Evolutionary conservation across 768 basidiomycete species (phyloP).

Genomic region (Leccinum longicurvipes): DNA sequence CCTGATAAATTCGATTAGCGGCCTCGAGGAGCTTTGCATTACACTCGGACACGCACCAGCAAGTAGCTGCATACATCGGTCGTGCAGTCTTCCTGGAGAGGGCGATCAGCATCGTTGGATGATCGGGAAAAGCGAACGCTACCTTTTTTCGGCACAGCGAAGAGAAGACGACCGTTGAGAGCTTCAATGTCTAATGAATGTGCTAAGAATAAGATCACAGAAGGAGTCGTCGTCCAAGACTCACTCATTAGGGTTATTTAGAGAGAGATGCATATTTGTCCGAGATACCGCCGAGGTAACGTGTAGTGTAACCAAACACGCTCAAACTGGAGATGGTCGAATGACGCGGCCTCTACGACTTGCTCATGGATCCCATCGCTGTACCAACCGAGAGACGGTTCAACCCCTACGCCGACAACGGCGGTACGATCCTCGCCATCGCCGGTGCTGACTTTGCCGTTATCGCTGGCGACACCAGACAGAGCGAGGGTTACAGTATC

Average conservation of each 20-base stretch:
- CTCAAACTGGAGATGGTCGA: background rate
- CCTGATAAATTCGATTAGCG: slow-evolving; percentile 41
- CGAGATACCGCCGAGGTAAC: too few species aligned
- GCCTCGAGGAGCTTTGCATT: background rate
- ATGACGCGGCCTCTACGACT: background rate
- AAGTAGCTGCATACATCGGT: slow-evolving; percentile 83
- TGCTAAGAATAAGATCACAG: background rate
- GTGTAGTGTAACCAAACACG: background rate
- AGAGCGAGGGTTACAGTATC: slow-evolving; percentile 96
- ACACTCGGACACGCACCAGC: slow-evolving; percentile 50
- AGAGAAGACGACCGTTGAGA: slow-evolving; percentile 81
- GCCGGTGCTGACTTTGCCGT: slow-evolving; percentile 92
- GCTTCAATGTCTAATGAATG: slow-evolving; percentile 57
- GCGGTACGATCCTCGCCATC: slow-evolving; percentile 94
- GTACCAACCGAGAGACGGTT: slow-evolving; percentile 60
- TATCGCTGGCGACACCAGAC: slow-evolving; percentile 94
- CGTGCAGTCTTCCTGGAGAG: slow-evolving; percentile 73
- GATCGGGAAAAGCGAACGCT: slow-evolving; percentile 5
- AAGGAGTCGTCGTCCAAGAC: background rate
- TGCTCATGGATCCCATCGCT: slow-evolving; percentile 8
- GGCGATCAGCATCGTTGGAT: background rate
- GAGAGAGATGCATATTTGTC: too few species aligned
- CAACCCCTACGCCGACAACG: slow-evolving; percentile 90
- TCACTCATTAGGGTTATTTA: slow-evolving; percentile 21
- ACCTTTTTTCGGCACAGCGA: slow-evolving; percentile 99